Evolutionary conservation across 441 rosid species (phyloP).

Genomic region (Populus hybrid): DNA sequence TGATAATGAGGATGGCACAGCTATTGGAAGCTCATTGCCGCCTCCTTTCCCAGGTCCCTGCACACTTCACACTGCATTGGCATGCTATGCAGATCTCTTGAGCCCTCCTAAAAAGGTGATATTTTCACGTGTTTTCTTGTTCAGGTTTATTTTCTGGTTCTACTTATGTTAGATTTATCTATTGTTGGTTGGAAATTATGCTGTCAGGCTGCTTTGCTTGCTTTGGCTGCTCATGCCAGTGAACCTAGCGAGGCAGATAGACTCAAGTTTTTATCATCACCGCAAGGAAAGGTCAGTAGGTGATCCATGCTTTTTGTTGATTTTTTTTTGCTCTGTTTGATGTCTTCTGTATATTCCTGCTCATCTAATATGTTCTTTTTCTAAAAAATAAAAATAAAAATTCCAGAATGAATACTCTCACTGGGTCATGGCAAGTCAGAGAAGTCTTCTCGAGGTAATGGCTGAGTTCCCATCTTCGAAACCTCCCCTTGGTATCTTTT

Average conservation of each 20-base stretch:
- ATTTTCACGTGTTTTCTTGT: too few relatives aligned
- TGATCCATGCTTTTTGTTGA: too few relatives aligned
- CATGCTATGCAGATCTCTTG: constrained; percentile 77
- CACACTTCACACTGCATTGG: constrained; percentile 63
- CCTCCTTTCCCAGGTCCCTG: constrained; percentile 57
- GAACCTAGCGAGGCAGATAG: constrained; percentile 71
- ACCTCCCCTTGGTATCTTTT: constrained; percentile 86
- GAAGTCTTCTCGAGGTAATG: constrained; percentile 96
- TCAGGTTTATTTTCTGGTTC: too few relatives aligned
- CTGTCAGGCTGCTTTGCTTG: constrained; percentile 12
- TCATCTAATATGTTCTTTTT: too few relatives aligned
- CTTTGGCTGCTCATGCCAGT: constrained; percentile 84
- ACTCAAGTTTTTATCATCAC: constrained; percentile 66
- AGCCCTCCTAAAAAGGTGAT: constrained; percentile 80
- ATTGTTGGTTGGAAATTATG: too few relatives aligned
- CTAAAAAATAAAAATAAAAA: too few relatives aligned
- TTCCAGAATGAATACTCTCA: constrained; percentile 60
- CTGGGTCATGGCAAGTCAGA: constrained; percentile 82
- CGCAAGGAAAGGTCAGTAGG: constrained; percentile 53
- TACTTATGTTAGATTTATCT: too few relatives aligned
- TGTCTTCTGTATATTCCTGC: too few relatives aligned
- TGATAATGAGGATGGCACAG: constrained; percentile 67
- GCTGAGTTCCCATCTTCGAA: constrained; percentile 79
- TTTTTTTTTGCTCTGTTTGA: too few relatives aligned
- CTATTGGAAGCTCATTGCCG: constrained; percentile 61